Base-by-base conservation (phyloP, 73 alveolate species). In the Blepharisma stoltei region DNA sequence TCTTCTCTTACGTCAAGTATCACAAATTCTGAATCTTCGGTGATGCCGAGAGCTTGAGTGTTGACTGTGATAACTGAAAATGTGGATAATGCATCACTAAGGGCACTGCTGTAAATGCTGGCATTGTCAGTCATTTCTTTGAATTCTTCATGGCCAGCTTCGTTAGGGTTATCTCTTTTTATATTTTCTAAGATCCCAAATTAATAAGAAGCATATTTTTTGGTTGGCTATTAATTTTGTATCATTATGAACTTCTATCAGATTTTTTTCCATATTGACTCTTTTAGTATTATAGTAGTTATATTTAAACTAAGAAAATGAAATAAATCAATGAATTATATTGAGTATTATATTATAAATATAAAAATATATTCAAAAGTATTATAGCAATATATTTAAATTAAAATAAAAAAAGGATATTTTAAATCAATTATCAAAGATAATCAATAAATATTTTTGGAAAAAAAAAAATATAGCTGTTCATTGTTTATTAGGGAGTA, bases 1-100 rank as follows among this genome's bases (percentile, higher is more conserved):
- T 82, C 84, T 49, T 92, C 97, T 92, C 99, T 86, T 71, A 93
- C 45, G 81, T 94, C 99, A 6, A 94, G 81, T 0, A 94, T 84
- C 1, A 94, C 65, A 83, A 85, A 92, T 53, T 81, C 85, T 21
- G 95, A 84, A 53, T 93, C 82, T 55, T 77, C 81, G 38, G 87
- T 91, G 6, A 91, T 70, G 0, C 97, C 98, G 6, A 92, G 86
- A 67, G 77, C 70, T 77, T 93, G 95, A 68, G 97, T 91, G 43
- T 95, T 91, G 68, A 73, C 87, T 1, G 98, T 92, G 6, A 93
- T 85, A 43, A 69, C 79, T 14, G 67, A 44, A 46, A 69, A 69
- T 14, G 46, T 14, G 18, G 73, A 32, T 52, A 52, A 52, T 20
- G 18, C 23, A 20, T 20, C 67, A 52, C 23, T n/a, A 20, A 52